These are phyloP conservation scores for Candida pseudoglaebosa DNA, from an alignment of 805 yeast species.

Conservation along the genomic window DNA sequence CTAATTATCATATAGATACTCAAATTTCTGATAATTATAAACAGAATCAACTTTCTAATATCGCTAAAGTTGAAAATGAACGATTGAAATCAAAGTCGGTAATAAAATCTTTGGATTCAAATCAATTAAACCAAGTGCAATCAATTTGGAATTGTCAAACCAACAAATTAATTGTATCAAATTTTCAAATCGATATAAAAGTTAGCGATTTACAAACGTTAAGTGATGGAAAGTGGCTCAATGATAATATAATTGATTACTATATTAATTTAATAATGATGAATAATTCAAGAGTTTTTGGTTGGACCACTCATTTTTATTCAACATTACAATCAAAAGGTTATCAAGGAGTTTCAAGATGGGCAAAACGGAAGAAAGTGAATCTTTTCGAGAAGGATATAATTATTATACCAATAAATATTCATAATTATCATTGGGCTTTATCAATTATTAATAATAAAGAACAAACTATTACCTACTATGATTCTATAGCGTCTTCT, in stretches of 20 bases:
- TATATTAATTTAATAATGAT: slow-evolving; percentile 57
- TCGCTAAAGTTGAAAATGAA: slow-evolving; percentile 13
- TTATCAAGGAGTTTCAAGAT: slow-evolving; percentile 45
- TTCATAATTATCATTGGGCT: slow-evolving; percentile 88
- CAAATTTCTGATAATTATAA: slow-evolving; percentile 8
- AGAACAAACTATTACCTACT: slow-evolving; percentile 56
- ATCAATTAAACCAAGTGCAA: slow-evolving; percentile 11
- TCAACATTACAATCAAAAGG: slow-evolving; percentile 70
- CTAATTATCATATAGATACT: slow-evolving; percentile 11
- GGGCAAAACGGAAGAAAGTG: slow-evolving; percentile 25
- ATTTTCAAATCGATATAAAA: slow-evolving; percentile 50
- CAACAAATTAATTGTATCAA: slow-evolving; percentile 10
- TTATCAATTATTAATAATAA: slow-evolving; percentile 70
- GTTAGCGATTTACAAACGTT: slow-evolving; percentile 70
- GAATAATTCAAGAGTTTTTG: slow-evolving; percentile 44
- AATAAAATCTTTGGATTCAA: slow-evolving; percentile 10
- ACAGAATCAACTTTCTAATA: slow-evolving; percentile 9
- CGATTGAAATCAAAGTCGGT: slow-evolving; percentile 9
- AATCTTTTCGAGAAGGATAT: slow-evolving; percentile 59
- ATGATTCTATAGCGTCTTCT: slow-evolving; percentile 63
- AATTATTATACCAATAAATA: slow-evolving; percentile 82
- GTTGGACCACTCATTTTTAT: slow-evolving; percentile 87
- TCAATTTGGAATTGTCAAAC: slow-evolving; percentile 11
- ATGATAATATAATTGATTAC: slow-evolving; percentile 86
- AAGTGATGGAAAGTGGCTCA: slow-evolving; percentile 73